Conservation (phyloP, 257 asterid species). For the Petunia secreta region DNA sequence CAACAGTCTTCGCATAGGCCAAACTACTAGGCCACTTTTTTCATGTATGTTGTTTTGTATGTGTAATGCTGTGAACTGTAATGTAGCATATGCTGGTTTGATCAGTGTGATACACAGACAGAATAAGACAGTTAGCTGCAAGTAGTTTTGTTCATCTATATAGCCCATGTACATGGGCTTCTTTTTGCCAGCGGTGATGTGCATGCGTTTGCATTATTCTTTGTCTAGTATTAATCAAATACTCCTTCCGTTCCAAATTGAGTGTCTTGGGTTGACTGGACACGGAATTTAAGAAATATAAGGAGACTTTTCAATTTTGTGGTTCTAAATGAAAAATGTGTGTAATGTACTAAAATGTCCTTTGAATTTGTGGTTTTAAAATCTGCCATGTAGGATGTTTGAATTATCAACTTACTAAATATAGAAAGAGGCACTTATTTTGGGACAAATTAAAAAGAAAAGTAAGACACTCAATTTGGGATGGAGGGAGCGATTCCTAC, state of each 20-base stretch:
- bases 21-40: neutral
- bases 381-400: too few relatives aligned
- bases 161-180: neutral
- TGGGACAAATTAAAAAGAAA: too few relatives aligned
- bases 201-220: neutral
- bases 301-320: too few relatives aligned
- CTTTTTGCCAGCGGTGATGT: conserved; percentile 7
- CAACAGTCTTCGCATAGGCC: neutral
- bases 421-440: too few relatives aligned
- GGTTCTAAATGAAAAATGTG: too few relatives aligned
- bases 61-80: conserved; percentile 17
- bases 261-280: too few relatives aligned
- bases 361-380: too few relatives aligned
- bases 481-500: neutral
- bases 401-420: too few relatives aligned
- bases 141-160: conserved; percentile 19
- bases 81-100: conserved; percentile 19
- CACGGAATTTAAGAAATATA: too few relatives aligned
- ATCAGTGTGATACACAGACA: conserved; percentile 12
- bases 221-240: neutral
- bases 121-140: neutral
- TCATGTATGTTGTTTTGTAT: neutral
- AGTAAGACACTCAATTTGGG: too few relatives aligned
- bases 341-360: too few relatives aligned
- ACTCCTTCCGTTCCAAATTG: too few relatives aligned